Evolutionary conservation across 2,329 filamentous ascomycete species (phyloP).

Genomic region (Ramichloridium luteum): DNA sequence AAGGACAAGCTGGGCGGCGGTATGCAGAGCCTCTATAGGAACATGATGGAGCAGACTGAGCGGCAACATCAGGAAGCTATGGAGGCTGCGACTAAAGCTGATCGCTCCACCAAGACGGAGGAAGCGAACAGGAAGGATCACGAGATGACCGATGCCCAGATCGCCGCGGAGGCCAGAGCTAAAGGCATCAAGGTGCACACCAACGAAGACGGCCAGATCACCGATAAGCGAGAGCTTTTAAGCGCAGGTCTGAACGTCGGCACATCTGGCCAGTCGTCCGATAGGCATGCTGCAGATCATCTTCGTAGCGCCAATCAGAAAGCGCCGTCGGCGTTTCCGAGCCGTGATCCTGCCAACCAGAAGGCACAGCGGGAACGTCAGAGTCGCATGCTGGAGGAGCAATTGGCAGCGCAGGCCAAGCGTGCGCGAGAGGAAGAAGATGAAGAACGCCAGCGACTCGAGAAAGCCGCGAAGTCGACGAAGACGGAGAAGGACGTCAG

Average conservation of each 20-base stretch:
- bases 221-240: constrained; percentile 72
- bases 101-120: constrained; percentile 21
- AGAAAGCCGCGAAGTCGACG: constrained; percentile 58
- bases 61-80: constrained; percentile 56
- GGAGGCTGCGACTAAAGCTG: constrained; percentile 46
- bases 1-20: constrained; percentile 46
- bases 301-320: constrained; percentile 18
- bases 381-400: constrained; percentile 65
- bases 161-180: constrained; percentile 55
- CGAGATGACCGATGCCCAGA: constrained; percentile 42
- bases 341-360: constrained; percentile 34
- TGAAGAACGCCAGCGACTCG: constrained; percentile 50
- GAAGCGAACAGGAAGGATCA: constrained; percentile 24
- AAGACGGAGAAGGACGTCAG: constrained; percentile 68
- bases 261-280: constrained; percentile 17
- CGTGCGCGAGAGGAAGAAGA: constrained; percentile 57
- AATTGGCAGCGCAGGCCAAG: constrained; percentile 62
- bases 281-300: constrained; percentile 20
- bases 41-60: constrained; percentile 59
- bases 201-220: constrained; percentile 73
- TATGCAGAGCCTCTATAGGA: constrained; percentile 68
- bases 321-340: constrained; percentile 16
- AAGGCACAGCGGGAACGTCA: constrained; percentile 63
- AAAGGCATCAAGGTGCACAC: constrained; percentile 52
- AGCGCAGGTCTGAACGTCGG: constrained; percentile 63